These are phyloP conservation scores for Lagenaria siceraria DNA, from an alignment of 306 rosid genomes.

Conservation along the genomic window DNA sequence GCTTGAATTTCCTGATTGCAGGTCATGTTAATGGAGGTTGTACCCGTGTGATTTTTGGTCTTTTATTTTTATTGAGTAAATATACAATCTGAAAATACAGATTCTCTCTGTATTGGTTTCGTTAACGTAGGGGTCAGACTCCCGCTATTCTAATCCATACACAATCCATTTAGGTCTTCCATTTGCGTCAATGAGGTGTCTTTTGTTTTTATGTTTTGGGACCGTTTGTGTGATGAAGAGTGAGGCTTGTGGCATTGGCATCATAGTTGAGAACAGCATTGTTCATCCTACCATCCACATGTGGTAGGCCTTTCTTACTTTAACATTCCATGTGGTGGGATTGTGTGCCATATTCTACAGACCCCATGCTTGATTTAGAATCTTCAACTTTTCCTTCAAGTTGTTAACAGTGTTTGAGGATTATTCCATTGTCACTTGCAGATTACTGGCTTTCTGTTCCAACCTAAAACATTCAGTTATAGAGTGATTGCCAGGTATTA, in stretches of 20 bases:
- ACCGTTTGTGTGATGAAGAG: constrained; percentile 3
- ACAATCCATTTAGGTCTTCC: not conserved
- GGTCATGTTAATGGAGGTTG: constrained; percentile 6
- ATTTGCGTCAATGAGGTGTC: constrained; percentile 2
- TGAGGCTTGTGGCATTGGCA: constrained; percentile 9
- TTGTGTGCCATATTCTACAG: not conserved
- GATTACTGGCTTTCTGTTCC: not conserved
- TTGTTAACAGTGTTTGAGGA: not conserved
- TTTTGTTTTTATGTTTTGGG: constrained; percentile 1
- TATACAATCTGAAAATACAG: not conserved
- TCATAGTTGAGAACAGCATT: constrained; percentile 1
- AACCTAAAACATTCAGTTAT: not conserved
- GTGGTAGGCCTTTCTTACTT: constrained; percentile 12
- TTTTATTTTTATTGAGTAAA: not conserved
- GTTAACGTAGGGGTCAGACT: not conserved
- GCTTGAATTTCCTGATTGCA: constrained; percentile 5
- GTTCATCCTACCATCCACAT: constrained; percentile 5
- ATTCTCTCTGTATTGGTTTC: not conserved
- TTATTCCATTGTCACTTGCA: constrained; percentile 3
- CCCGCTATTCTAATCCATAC: constrained; percentile 4
- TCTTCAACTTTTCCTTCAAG: not conserved
- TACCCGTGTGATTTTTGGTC: not conserved
- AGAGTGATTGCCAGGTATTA: not conserved
- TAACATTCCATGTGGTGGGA: constrained; percentile 1
- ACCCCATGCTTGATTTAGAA: not conserved